These are phyloP conservation scores for Rutstroemia sp. DNA, from an alignment of 2,329 filamentous ascomycete genomes.

Conservation along the genomic window DNA sequence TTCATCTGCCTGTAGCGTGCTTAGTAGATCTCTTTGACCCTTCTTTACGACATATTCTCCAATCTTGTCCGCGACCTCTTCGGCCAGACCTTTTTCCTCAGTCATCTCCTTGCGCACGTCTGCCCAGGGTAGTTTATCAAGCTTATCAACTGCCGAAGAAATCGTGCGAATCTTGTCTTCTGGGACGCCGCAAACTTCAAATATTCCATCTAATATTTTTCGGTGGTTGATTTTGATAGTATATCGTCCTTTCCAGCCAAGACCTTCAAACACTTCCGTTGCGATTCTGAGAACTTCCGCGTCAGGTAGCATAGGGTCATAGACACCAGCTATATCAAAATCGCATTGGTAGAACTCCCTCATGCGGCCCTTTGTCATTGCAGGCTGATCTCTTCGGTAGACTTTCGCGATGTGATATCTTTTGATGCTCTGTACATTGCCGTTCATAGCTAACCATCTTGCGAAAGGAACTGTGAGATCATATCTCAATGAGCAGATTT, in stretches of 20 bases:
- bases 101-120: slow-evolving; percentile 92
- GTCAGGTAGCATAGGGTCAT: slow-evolving; percentile 88
- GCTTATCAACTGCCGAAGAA: slow-evolving; percentile 88
- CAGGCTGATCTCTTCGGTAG: slow-evolving; percentile 72
- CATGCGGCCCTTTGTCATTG: slow-evolving; percentile 87
- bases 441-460: slow-evolving; percentile 87
- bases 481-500: slow-evolving; percentile 77
- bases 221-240: slow-evolving; percentile 95
- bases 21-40: slow-evolving; percentile 67
- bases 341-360: slow-evolving; percentile 97
- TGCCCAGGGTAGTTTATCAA: slow-evolving; percentile 86
- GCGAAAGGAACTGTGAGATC: slow-evolving; percentile 87
- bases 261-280: slow-evolving; percentile 74
- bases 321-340: slow-evolving; percentile 85
- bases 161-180: slow-evolving; percentile 81
- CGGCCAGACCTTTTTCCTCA: slow-evolving; percentile 76
- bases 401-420: slow-evolving; percentile 95
- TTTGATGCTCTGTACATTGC: slow-evolving; percentile 72
- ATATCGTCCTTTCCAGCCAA: slow-evolving; percentile 58
- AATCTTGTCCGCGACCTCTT: slow-evolving; percentile 76
- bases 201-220: slow-evolving; percentile 88
- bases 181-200: slow-evolving; percentile 84
- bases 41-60: slow-evolving; percentile 76
- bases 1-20: slow-evolving; percentile 60
- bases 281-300: slow-evolving; percentile 82